Percentiles rank a stretch among this genome's conserved stretches.
Evolutionary conservation across 306 rosid species (phyloP).

Genomic region (Cajanus cajan): DNA sequence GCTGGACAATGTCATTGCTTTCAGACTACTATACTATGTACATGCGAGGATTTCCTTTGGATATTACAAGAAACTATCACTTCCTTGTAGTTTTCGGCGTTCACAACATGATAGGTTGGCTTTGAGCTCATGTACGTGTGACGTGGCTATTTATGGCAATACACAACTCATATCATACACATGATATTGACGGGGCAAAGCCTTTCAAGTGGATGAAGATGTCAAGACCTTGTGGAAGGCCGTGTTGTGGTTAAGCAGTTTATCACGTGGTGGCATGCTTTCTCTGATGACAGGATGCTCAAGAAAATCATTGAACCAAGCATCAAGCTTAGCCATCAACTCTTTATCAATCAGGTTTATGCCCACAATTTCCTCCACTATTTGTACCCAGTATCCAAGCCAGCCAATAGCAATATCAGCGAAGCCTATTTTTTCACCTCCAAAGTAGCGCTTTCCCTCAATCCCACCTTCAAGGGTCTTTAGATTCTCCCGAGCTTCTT

Average conservation of each 20-base stretch:
- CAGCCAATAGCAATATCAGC: constrained; percentile 48
- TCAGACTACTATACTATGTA: background rate
- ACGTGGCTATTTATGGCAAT: background rate
- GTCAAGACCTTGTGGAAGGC: constrained; percentile 28
- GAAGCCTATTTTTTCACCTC: constrained; percentile 52
- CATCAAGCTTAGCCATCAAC: constrained; percentile 32
- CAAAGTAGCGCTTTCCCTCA: constrained; percentile 37
- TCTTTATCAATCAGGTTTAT: constrained; percentile 36
- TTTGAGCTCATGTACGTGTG: background rate
- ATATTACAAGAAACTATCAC: background rate
- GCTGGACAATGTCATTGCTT: background rate
- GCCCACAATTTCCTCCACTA: constrained; percentile 34
- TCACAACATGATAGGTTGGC: background rate
- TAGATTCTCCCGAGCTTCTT: constrained; percentile 45
- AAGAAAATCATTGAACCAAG: constrained; percentile 40
- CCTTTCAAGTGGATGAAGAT: constrained; percentile 40
- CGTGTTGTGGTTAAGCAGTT: constrained; percentile 26
- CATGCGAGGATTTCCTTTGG: background rate
- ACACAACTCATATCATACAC: background rate
- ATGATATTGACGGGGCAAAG: background rate
- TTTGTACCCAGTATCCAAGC: constrained; percentile 39
- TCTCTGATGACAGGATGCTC: constrained; percentile 37
- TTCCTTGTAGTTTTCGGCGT: background rate
- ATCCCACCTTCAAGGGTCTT: constrained; percentile 49
- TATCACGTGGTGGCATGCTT: constrained; percentile 42